Evolutionary conservation across 139 green algal genomes (phyloP), one percentile per base, ranked within the genome.

Genomic region (Chlorella sp.): DNA sequence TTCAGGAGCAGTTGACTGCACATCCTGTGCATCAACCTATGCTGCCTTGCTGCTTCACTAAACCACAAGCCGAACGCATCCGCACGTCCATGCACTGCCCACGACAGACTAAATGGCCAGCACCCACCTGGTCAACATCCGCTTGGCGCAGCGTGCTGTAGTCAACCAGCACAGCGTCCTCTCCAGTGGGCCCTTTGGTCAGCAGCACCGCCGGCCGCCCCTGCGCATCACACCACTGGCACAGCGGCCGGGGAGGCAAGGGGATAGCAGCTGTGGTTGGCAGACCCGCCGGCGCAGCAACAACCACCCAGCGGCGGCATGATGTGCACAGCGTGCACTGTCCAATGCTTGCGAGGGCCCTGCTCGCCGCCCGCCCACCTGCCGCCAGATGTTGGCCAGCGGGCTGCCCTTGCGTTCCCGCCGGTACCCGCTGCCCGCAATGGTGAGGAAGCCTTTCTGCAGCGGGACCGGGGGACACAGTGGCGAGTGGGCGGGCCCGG

Each of bases 371-470:
- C 60, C 2, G 11, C 70, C 24, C 38, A 8, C 70, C 84, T 95
- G 91, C 17, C 90, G 87, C 40, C 77, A 92, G 26, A 90, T 90
- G 78, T 96, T 96, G 43, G 92, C 89, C 44, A 95, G 84, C 2
- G 93, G 93, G 76, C 89, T 88, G 58, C 93, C 93, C 76, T 93
- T 94, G 38, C 93, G 85, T 38, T 92, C 91, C n/a, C 87, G 86
- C 2, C 93, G 88, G 79, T 95, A 95, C 13, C 87, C 93, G 41
- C 87, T 94, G 36, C 93, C 93, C 30, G 90, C 74, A 0, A 95
- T 82, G 30, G 90, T 87, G 5, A 95, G 68, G 60, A 88, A 94
- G 8, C 88, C 86, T 86, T 92, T 93, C 77, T 93, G 87, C 51
- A 54, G 7, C 7, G 11, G 7, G 46, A 11, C 46, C 46, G 46